These are phyloP conservation scores for Juglanconis juglandina DNA, from an alignment of 2,329 filamentous ascomycete genomes.

Conservation along the genomic window DNA sequence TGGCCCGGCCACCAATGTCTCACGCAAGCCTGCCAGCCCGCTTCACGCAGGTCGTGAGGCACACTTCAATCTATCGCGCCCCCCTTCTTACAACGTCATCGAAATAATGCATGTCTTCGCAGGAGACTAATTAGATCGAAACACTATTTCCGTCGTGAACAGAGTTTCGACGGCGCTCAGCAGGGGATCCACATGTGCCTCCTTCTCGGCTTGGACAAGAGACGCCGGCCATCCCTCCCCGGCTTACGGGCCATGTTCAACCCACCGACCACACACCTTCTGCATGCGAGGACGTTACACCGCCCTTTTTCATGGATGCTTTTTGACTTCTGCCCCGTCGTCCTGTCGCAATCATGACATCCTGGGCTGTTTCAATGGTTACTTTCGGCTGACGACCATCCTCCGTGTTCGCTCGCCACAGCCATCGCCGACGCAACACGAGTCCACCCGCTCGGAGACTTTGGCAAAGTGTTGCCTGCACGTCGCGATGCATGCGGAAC, in stretches of 20 bases:
- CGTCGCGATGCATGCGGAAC: constrained; percentile 11
- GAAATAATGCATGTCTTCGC: constrained; percentile 9
- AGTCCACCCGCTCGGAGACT: constrained; percentile 6
- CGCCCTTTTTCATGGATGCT: constrained; percentile 14
- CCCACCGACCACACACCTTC: constrained; percentile 6
- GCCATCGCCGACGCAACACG: constrained; percentile 1
- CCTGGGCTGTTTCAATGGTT: constrained; percentile 1
- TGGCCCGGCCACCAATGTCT: constrained; percentile 5
- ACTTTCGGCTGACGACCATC: constrained; percentile 3
- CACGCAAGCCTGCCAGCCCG: neutral
- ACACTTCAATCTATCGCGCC: constrained; percentile 14
- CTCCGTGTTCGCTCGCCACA: neutral
- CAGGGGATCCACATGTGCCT: constrained; percentile 6
- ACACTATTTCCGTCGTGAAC: constrained; percentile 14
- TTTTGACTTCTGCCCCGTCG: constrained; percentile 1
- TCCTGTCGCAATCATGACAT: constrained; percentile 8
- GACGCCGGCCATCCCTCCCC: constrained; percentile 8
- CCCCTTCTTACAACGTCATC: constrained; percentile 15
- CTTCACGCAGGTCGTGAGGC: constrained; percentile 11
- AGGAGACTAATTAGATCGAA: constrained; percentile 8
- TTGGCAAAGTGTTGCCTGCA: constrained; percentile 7
- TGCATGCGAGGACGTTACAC: constrained; percentile 10
- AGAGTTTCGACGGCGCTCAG: constrained; percentile 10
- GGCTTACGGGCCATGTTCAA: constrained; percentile 3
- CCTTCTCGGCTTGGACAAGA: constrained; percentile 10